Base-by-base conservation (phyloP, 2,329 filamentous ascomycete species). In the Pseudocercospora fuligena region DNA sequence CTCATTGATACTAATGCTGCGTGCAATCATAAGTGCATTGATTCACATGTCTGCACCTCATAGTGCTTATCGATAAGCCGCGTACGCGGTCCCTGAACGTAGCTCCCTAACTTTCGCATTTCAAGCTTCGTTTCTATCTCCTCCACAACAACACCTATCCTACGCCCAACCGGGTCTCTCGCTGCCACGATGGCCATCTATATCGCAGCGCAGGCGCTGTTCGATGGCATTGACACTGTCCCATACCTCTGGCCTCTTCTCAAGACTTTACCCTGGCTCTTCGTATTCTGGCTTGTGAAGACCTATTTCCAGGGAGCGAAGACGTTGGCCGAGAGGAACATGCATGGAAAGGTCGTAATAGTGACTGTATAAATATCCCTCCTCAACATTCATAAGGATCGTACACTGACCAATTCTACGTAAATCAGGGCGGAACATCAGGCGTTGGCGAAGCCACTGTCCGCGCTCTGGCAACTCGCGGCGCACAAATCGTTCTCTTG, bases 321-420 rank as follows among this genome's bases (percentile, higher is more conserved):
- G 72, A 97, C 95, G 79, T 81, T 80, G 49, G 87, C 92, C 27
- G 93, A 97, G 77, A 87, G 92, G 66, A 86, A 91, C 63, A 93
- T 99, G 89, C 93, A 97, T 79, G 93, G 93, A 57, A 96, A 96
- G 77, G 93, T 99, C 58, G 86, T 97, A 53, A 90, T 99, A 84
- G 88, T 99, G 61, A 99, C 95, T 19, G 94, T 90, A 84, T 60
- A 81, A 67, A 25, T 5, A 29, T 31, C 8, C 66, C 33, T 6
- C 8, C 36, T 2, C 51, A 4, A 9, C 5, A n/a, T 11, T 25
- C 25, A 9, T 11, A 3, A 31, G 9, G 7, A 5, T 11, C 9
- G 1, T 16, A 75, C 59, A 78, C 64, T 73, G 51, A 69, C 2
- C 14, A 27, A 49, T 29, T 4, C 16, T 16, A 23, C 19, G 21